A percentile compares a stretch with the other conserved stretches of the same genome.
Evolutionary conservation across 495 filamentous ascomycete genomes (phyloP).

Genomic region (Penicillium herquei): DNA sequence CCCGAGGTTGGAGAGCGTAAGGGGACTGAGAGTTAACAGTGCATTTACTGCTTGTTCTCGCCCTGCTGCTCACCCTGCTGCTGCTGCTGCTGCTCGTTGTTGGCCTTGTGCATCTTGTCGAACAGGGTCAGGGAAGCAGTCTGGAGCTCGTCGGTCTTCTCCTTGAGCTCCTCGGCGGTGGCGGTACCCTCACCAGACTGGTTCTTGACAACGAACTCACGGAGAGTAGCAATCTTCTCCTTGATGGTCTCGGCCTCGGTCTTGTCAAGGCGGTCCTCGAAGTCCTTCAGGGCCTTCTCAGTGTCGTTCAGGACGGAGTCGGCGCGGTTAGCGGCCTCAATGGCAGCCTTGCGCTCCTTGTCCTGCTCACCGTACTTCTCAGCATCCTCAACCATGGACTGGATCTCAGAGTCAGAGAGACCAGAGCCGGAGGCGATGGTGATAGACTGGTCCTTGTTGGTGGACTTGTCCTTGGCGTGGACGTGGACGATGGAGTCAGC

Average conservation of each 20-base stretch:
- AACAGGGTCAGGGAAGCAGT: slow-evolving; percentile 93
- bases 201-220: slow-evolving; percentile 91
- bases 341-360: slow-evolving; percentile 94
- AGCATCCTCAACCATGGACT: slow-evolving; percentile 94
- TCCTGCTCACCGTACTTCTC: slow-evolving; percentile 94
- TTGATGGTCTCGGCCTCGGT: slow-evolving; percentile 84
- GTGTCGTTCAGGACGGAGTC: slow-evolving; percentile 97
- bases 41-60: slow-evolving; percentile 79
- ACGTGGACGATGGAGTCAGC: slow-evolving; percentile 99
- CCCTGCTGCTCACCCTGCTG: slow-evolving; percentile 58
- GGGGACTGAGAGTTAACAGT: slow-evolving; percentile 1
- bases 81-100: slow-evolving; percentile 66
- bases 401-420: slow-evolving; percentile 91
- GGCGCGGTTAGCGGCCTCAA: slow-evolving; percentile 93
- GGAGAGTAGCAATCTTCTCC: slow-evolving; percentile 87
- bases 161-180: slow-evolving; percentile 89
- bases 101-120: slow-evolving; percentile 99
- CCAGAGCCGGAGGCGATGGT: slow-evolving; percentile 98
- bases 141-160: slow-evolving; percentile 97
- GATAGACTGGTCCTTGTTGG: slow-evolving; percentile 99
- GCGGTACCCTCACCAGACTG: slow-evolving; percentile 85
- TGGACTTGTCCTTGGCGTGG: slow-evolving; percentile 98
- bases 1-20: background rate
- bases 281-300: slow-evolving; percentile 97
- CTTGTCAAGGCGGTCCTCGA: slow-evolving; percentile 95